Percentiles rank a stretch among this genome's conserved stretches.
These are phyloP conservation scores for Linum tenue DNA, from an alignment of 345 rosid genomes.

Conservation along the genomic window DNA sequence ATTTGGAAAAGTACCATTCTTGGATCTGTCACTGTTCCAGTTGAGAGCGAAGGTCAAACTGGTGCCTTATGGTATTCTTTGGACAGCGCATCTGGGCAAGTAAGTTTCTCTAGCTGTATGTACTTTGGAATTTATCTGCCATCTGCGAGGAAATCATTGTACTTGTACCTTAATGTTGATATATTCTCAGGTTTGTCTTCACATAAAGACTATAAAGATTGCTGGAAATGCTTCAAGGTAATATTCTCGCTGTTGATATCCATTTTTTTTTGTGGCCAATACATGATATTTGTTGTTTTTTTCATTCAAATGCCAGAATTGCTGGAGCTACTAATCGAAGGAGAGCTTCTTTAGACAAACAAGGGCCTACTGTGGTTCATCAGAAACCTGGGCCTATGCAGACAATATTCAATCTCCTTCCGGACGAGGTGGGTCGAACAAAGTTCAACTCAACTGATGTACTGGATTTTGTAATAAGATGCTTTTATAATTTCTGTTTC, in stretches of 20 bases:
- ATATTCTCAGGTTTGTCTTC: constrained; percentile 76
- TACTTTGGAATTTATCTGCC: constrained; percentile 5
- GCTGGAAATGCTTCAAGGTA: constrained; percentile 64
- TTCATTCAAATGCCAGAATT: constrained; percentile 38
- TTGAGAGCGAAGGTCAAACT: constrained; percentile 87
- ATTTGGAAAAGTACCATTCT: constrained; percentile 98
- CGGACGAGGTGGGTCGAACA: constrained; percentile 61
- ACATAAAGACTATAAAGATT: constrained; percentile 62
- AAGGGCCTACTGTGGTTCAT: constrained; percentile 88
- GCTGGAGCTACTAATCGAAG: constrained; percentile 65
- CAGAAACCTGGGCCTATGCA: constrained; percentile 95
- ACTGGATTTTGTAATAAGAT: not conserved
- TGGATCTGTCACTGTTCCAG: constrained; percentile 79
- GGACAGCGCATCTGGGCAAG: constrained; percentile 96
- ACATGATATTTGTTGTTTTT: not conserved
- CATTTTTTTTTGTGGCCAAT: constrained; percentile 1
- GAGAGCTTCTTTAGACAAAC: constrained; percentile 58
- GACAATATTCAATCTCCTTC: constrained; percentile 78
- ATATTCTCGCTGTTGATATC: constrained; percentile 3
- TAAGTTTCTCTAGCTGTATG: constrained; percentile 21
- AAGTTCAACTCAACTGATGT: constrained; percentile 4
- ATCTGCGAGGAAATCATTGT: not conserved
- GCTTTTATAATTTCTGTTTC: not conserved
- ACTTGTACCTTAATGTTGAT: not conserved
- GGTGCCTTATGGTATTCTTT: constrained; percentile 81